A percentile compares a stretch with the other conserved stretches of the same genome.
These are phyloP conservation scores for Serendipita indica DNA, from an alignment of 768 basidiomycete species.

Conservation along the genomic window DNA sequence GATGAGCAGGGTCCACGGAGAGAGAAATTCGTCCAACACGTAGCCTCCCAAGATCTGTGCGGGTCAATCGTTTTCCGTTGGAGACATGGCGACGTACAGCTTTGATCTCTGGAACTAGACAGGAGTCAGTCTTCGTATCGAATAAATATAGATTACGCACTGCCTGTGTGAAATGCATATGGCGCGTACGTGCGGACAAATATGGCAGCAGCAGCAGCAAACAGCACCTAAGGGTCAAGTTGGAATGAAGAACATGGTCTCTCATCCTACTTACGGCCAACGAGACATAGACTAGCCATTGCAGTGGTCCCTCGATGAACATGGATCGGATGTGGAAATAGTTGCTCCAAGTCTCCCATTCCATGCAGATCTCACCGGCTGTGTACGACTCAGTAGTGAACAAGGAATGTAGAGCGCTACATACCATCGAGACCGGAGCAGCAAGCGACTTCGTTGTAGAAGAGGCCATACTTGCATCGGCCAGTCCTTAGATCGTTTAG, in stretches of 20 bases:
- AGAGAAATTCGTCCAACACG: conserved; percentile 75
- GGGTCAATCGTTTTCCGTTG: background rate
- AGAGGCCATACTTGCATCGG: conserved; percentile 49
- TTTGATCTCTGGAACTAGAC: conserved; percentile 61
- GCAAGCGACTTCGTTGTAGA: conserved; percentile 57
- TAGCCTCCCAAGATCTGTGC: conserved; percentile 64
- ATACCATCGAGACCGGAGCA: conserved; percentile 47
- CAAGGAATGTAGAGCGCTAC: background rate
- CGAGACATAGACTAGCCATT: conserved; percentile 47
- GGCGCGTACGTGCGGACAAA: conserved; percentile 54
- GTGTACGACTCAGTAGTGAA: conserved; percentile 11
- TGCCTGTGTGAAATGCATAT: conserved; percentile 69
- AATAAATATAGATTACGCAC: conserved; percentile 29
- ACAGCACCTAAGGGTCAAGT: conserved; percentile 32
- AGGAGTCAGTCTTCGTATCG: conserved; percentile 1
- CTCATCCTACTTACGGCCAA: conserved; percentile 38
- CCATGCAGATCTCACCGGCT: conserved; percentile 53
- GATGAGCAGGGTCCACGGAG: conserved; percentile 71
- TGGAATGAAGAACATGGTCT: background rate
- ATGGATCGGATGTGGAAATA: conserved; percentile 39
- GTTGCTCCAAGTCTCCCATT: conserved; percentile 58
- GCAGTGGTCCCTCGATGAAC: conserved; percentile 45
- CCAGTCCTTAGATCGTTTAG: conserved; percentile 56
- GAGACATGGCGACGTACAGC: conserved; percentile 32
- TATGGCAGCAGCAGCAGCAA: conserved; percentile 47